These are phyloP conservation scores for Prosopis cineraria DNA, from an alignment of 306 rosid genomes.

Conservation along the genomic window DNA sequence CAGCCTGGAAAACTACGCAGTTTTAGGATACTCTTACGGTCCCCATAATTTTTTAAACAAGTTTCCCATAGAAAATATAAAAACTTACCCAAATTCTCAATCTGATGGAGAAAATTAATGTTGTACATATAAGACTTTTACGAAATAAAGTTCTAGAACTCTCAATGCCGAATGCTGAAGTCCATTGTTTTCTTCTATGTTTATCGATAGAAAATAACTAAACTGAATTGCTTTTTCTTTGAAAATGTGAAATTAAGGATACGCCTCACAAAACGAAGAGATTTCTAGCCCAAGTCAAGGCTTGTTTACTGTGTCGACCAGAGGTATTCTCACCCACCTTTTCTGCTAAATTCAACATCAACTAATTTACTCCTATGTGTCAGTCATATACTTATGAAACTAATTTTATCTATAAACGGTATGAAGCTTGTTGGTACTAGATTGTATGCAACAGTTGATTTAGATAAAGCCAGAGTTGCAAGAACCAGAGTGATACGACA, in stretches of 20 bases:
- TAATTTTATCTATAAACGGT: background rate
- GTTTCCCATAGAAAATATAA: too few relatives aligned
- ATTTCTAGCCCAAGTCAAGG: conserved; percentile 62
- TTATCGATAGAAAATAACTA: background rate
- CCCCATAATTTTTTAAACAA: background rate
- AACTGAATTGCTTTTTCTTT: background rate
- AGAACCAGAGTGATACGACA: conserved; percentile 50
- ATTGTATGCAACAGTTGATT: conserved; percentile 82
- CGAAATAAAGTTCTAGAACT: background rate
- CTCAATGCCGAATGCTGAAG: background rate
- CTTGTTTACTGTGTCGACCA: conserved; percentile 56
- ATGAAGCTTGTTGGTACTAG: conserved; percentile 65
- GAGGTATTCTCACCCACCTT: conserved; percentile 44
- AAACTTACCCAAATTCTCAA: background rate
- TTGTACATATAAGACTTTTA: too few relatives aligned
- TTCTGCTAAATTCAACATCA: background rate
- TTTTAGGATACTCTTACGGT: background rate
- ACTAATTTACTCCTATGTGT: background rate
- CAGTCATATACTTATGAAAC: background rate
- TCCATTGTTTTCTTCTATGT: background rate
- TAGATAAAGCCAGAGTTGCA: conserved; percentile 69
- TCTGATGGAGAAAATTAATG: too few relatives aligned
- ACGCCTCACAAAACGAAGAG: conserved; percentile 40
- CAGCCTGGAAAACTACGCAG: too few relatives aligned
- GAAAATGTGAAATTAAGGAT: conserved; percentile 30